Evolutionary conservation across 768 basidiomycete species (phyloP), one percentile per base, ranked within the genome.

Genomic region (Paxillus involutus): DNA sequence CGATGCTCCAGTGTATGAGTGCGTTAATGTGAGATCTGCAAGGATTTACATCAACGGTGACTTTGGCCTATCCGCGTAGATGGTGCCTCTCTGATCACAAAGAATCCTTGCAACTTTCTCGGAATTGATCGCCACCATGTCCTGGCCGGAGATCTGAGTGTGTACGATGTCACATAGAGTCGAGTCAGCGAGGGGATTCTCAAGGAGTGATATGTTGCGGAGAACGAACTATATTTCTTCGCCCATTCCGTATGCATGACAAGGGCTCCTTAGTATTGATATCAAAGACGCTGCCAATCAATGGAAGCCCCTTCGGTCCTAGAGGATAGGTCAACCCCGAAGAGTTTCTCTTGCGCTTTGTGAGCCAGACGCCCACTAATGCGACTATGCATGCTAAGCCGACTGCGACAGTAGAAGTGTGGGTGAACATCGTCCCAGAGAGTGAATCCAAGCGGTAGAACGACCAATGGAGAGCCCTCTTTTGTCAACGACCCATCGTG

Each of bases 281-380:
- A 53, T 74, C 72, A 9, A 75, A 59, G 4, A 75, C 59, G 49
- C 76, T 76, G 29, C 69, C 74, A 14, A 76, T 58, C 10, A 78
- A 32, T 11, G 76, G 74, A 24, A 69, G 55, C 30, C 61, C 60
- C 40, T 53, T 66, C 11, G 74, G 74, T 21, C 75, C 74, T 13
- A 75, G 74, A 42, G 75, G 76, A 26, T 73, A 47, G 21, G 53
- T 57, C 14, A 58, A 46, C 2, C 51, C 26, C 12, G 19, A 14
- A n/a, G 32, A n/a, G 14, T 44, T 44, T 13, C 13, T 37, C 47
- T 17, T 49, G 16, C 17, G 24, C 9, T 14, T 12, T 8, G 19
- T 8, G 14, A 41, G 24, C 13, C 48, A 49, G 24, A 40, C 13
- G 17, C 32, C 26, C 24, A 36, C n/a, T 12, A 49, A 19, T 9